Conservation (phyloP, 75 land plant genomes). For the Picea glauca region DNA sequence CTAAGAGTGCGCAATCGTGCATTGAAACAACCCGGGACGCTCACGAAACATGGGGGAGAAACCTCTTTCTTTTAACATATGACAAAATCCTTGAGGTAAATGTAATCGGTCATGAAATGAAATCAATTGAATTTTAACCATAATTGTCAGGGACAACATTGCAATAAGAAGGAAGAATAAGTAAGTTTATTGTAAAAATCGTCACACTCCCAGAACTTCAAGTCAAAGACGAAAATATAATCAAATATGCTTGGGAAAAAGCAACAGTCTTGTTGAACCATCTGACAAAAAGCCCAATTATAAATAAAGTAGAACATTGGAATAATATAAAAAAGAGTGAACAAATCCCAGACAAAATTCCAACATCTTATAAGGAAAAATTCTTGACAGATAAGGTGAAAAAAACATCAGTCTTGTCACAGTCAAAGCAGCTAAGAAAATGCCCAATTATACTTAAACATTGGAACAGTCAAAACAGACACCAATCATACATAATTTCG, state of each 20-base stretch:
- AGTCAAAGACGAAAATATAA: neutral
- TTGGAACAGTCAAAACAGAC: neutral
- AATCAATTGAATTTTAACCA: neutral
- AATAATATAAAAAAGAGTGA: neutral
- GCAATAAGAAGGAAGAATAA: neutral
- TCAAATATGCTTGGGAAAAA: neutral
- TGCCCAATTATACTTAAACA: neutral
- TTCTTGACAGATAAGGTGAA: neutral
- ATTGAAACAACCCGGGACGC: neutral
- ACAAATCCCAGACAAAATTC: neutral
- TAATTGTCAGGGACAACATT: neutral
- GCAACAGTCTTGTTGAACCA: neutral
- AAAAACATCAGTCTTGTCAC: neutral
- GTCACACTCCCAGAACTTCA: neutral
- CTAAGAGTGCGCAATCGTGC: neutral
- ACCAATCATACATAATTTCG: neutral
- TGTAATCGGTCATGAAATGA: neutral
- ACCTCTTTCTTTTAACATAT: neutral
- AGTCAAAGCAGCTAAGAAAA: neutral
- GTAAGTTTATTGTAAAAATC: neutral
- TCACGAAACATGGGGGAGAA: neutral
- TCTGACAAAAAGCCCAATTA: neutral
- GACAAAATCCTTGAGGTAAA: neutral
- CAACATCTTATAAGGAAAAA: neutral
- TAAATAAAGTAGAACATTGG: neutral